Evolutionary conservation across 805 yeast species (phyloP), one percentile per base, ranked within the genome.

Genomic region (Sugiyamaella chiloensis): DNA sequence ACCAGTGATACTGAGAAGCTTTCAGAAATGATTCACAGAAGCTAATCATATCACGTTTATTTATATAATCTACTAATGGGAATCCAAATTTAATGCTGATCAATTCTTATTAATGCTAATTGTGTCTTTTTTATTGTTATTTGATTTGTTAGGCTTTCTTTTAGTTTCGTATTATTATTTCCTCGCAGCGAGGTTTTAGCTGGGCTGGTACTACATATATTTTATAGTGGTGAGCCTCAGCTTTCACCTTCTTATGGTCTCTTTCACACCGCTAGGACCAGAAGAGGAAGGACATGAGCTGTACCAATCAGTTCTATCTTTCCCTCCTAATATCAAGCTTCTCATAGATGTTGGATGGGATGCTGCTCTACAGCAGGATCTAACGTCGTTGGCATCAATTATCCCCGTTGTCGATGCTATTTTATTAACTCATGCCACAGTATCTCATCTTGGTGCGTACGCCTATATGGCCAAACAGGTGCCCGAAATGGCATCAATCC

Each of bases 361-460:
- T 40, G 58, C 56, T n/a, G 44, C 40, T 5, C 52, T 63, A 29
- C 24, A 48, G 12, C 39, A 46, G n/a, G 46, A 44, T 34, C 54
- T 63, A 39, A 48, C 37, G 24, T 41, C 24, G 8, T n/a, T 23
- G 16, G 3, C 20, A 20, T 20, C 23, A 36, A 14, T 47, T 30
- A 52, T 50, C 7, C 44, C 76, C 1, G 60, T 70, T 1, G 73
- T 67, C 52, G 58, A 88, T 56, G 64, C 85, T 17, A 78, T 93
- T 2, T 63, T 93, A 1, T 66, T 93, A n/a, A 88, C 97, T 1
- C 98, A 93, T 55, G 83, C 96, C 1, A 82, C 96, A 0, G 72
- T 82, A 1, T 81, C 83, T 41, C 89, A 81, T 60, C 57, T 87
- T 2, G 93, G 97, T 20, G 95, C 96, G 0, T 88, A 78, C 61